phyloP scores from a whole-genome alignment of 352 stramenopile genomes.

The Saprolegnia parasitica region DNA sequence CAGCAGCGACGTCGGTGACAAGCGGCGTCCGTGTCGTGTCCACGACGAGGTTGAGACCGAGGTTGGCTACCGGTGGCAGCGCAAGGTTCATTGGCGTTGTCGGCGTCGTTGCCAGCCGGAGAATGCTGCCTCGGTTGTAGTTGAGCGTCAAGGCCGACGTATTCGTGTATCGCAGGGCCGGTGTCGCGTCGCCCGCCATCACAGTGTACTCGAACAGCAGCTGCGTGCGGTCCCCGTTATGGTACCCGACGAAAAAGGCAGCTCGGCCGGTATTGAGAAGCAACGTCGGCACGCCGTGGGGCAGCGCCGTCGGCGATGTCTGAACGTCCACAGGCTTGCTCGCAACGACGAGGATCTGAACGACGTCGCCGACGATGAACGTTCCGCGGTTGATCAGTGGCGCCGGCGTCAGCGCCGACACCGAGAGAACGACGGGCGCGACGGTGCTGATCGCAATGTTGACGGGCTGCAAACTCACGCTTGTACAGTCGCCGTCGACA shows the following conservation, averaged over 20 bases:
- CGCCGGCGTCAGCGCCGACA: constrained; percentile 54
- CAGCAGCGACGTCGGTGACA: constrained; percentile 52
- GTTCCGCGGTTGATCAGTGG: constrained; percentile 50
- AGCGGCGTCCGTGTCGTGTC: constrained; percentile 51
- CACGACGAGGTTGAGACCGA: constrained; percentile 50
- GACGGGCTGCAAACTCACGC: constrained; percentile 40
- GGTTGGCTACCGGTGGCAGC: constrained; percentile 44
- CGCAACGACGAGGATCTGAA: constrained; percentile 77
- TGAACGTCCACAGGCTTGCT: constrained; percentile 71
- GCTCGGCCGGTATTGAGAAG: constrained; percentile 48
- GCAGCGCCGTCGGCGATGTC: constrained; percentile 57
- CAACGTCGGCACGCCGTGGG: constrained; percentile 65
- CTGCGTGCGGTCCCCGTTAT: constrained; percentile 44
- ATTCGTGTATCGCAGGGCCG: constrained; percentile 54
- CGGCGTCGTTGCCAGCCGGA: constrained; percentile 73
- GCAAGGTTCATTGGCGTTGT: constrained; percentile 61
- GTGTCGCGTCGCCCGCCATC: constrained; percentile 43
- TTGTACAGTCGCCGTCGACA: constrained; percentile 38
- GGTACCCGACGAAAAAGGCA: constrained; percentile 6
- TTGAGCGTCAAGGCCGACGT: constrained; percentile 63
- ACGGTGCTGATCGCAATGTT: constrained; percentile 59
- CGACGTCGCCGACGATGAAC: constrained; percentile 75
- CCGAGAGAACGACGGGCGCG: constrained; percentile 48
- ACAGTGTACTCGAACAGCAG: constrained; percentile 75
- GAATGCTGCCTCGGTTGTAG: constrained; percentile 69